Percentiles rank a stretch among this genome's conserved stretches.
These are phyloP conservation scores for Didymella pomorum DNA, from an alignment of 2,329 filamentous ascomycete species.

Conservation along the genomic window DNA sequence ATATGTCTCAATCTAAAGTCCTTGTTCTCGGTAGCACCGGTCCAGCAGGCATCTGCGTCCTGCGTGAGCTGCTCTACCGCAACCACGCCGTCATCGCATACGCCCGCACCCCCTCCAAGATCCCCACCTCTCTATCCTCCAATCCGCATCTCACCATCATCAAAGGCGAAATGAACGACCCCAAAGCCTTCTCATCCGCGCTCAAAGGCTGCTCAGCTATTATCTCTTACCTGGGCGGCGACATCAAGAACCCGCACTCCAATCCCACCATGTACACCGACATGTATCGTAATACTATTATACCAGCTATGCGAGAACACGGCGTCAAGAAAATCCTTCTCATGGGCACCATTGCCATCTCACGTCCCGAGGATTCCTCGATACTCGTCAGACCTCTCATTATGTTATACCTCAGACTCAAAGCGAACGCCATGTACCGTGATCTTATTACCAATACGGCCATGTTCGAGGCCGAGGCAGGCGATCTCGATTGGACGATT, in stretches of 20 bases:
- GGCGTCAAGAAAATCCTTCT: neutral
- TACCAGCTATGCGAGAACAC: neutral
- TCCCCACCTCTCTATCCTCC: neutral
- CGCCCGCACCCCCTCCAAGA: slow-evolving; percentile 12
- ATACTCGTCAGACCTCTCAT: neutral
- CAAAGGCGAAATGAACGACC: neutral
- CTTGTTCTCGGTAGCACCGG: slow-evolving; percentile 21
- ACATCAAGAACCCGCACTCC: neutral
- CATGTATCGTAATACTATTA: neutral
- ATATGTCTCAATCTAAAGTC: neutral
- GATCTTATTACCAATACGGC: slow-evolving; percentile 1
- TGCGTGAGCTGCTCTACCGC: slow-evolving; percentile 12
- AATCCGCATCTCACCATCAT: neutral
- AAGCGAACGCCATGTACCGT: neutral
- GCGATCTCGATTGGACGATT: slow-evolving; percentile 14
- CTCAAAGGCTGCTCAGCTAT: neutral
- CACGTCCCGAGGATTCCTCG: slow-evolving; percentile 3
- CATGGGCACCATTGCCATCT: slow-evolving; percentile 13
- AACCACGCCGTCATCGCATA: slow-evolving; percentile 6
- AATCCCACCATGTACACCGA: neutral
- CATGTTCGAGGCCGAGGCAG: slow-evolving; percentile 1
- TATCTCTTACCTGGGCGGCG: neutral
- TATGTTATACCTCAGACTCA: slow-evolving; percentile 2
- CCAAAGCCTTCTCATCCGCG: neutral
- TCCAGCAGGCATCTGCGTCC: slow-evolving; percentile 9